These are phyloP conservation scores for Prunus mongolica DNA, from an alignment of 306 rosid species.

Conservation along the genomic window DNA sequence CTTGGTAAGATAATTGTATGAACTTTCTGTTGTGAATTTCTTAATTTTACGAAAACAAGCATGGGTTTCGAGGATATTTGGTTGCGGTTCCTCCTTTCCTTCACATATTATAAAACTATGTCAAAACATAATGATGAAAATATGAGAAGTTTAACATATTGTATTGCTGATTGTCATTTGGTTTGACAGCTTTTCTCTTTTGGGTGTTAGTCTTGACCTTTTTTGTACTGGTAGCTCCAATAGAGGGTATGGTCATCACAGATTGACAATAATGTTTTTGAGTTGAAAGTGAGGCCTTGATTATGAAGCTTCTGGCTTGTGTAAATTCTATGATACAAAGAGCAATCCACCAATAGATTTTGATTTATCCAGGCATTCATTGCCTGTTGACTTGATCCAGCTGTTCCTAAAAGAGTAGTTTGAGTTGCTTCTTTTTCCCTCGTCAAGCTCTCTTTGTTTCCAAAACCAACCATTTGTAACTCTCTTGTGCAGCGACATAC, in stretches of 20 bases:
- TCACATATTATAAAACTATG: not conserved
- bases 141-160: not conserved
- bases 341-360: not conserved
- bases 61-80: not conserved
- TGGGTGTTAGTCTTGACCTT: not conserved
- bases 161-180: not conserved
- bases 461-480: not conserved
- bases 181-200: not conserved
- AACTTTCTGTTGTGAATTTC: not conserved
- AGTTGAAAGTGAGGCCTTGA: not conserved
- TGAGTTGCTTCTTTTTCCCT: not conserved
- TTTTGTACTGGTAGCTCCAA: not conserved
- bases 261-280: not conserved
- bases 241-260: not conserved
- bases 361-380: too few species aligned
- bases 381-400: not conserved
- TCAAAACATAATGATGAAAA: not conserved
- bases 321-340: not conserved
- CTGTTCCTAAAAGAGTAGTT: not conserved
- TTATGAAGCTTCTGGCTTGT: not conserved
- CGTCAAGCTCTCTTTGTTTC: not conserved
- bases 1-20: conserved; percentile 38
- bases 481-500: conserved; percentile 69
- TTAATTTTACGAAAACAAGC: not conserved
- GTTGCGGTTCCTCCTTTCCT: not conserved